Base-by-base conservation (phyloP, 495 filamentous ascomycete genomes). In the Lophium mytilinum region DNA sequence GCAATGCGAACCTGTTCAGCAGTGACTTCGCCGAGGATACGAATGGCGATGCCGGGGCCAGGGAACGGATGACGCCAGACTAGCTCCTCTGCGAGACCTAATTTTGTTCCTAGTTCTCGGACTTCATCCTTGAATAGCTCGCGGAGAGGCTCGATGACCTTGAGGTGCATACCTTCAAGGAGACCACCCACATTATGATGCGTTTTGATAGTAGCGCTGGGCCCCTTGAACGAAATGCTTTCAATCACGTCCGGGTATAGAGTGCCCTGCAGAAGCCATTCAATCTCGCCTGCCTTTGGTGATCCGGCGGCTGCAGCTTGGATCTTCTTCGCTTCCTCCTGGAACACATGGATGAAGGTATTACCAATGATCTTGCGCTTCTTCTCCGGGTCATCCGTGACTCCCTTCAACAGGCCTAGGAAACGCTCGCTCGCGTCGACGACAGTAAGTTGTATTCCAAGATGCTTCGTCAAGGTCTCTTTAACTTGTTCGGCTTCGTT, bases 351-450 rank as follows among this genome's bases (percentile, higher is more conserved):
- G 66, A 96, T 96, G 71, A 91, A 85, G 18, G 80, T 85, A 56
- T 76, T 77, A 34, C 90, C 92, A 65, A 98, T 96, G 64, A 96
- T 83, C 75, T 93, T 96, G 30, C 92, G 80, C 79, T 98, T 98
- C 72, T 84, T 79, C 73, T 97, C 92, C 0, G 93, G 93, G 40
- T 96, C 88, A 37, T 77, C 75, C 0, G 63, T 63, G 37, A 93
- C 80, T 24, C 89, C 91, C 69, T 84, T 83, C 9, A 98, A 78
- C 14, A 82, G 75, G 9, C 68, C 71, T 18, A 96, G 70, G 75
- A 97, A 97, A 14, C 75, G 73, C 61, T 91, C 75, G 15, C 80
- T 76, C 10, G 84, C 92, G 65, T 98, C 87, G 5, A 93, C 80
- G 43, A 98, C 86, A 0, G 88, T 95, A 12, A 98, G 75, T 68